Conservation (phyloP, 169 alveolate genomes). For the Plasmodium vivax region DNA sequence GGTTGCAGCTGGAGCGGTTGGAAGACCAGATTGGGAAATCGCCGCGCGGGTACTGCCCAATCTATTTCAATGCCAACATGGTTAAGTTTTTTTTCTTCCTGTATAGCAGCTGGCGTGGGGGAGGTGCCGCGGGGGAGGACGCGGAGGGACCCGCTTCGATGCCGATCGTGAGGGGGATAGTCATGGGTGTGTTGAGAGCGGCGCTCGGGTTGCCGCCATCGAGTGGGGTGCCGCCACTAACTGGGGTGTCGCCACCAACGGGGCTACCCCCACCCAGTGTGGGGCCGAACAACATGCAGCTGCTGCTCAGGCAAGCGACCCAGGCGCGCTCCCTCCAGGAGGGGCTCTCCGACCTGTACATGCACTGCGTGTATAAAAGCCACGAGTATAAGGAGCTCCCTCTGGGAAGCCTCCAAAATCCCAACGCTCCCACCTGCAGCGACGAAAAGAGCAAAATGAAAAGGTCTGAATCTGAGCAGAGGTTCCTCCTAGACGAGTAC, state of each 20-base stretch:
- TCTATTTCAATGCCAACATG: conserved; percentile 13
- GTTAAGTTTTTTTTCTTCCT: conserved; percentile 28
- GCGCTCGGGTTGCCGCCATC: not conserved
- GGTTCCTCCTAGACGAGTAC: conserved; percentile 21
- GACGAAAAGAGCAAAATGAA: not conserved
- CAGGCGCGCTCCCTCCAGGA: not conserved
- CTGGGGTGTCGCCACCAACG: no score
- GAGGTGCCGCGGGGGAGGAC: not conserved
- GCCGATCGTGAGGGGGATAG: not conserved
- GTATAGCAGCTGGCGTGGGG: not conserved
- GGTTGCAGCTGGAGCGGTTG: not conserved
- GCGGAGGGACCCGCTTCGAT: not conserved
- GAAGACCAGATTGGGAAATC: not conserved
- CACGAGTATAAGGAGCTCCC: conserved; percentile 3
- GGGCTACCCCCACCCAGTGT: not conserved
- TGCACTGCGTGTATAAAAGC: conserved; percentile 7
- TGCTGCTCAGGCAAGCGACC: not conserved
- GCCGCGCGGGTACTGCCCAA: conserved; percentile 10
- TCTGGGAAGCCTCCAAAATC: not conserved
- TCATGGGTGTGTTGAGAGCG: not conserved
- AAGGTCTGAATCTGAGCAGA: not conserved
- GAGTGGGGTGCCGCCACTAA: no score
- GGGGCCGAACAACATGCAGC: not conserved
- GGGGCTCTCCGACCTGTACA: conserved; percentile 17
- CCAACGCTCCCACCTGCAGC: not conserved